These are phyloP conservation scores for Mycena belliarum DNA, from an alignment of 768 basidiomycete genomes.

Conservation along the genomic window DNA sequence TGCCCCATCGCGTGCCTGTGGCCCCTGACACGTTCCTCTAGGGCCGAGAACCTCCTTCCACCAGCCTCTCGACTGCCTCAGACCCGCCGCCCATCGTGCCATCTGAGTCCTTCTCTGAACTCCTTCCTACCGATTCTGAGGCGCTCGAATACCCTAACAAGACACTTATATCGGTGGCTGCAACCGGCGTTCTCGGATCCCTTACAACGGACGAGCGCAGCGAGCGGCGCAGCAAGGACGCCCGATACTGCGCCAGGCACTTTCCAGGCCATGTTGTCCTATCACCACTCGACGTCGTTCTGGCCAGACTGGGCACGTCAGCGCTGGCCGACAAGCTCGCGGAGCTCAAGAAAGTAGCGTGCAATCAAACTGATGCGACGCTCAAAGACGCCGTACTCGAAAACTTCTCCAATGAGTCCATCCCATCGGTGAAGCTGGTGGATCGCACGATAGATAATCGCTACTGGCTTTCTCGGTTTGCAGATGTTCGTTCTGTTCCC, in stretches of 20 bases:
- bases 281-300: slow-evolving; percentile 1
- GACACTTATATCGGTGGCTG: slow-evolving; percentile 2
- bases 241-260: slow-evolving; percentile 1
- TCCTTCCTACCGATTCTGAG: slow-evolving; percentile 9
- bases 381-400: not conserved
- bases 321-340: slow-evolving; percentile 5
- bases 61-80: slow-evolving; percentile 3
- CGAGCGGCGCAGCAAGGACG: not conserved
- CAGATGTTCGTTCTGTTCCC: slow-evolving; percentile 12
- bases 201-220: not conserved
- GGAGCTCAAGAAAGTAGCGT: slow-evolving; percentile 2
- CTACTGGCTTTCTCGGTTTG: slow-evolving; percentile 12
- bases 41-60: slow-evolving; percentile 7
- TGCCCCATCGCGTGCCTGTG: not conserved
- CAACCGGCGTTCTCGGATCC: slow-evolving; percentile 3
- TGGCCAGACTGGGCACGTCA: slow-evolving; percentile 3
- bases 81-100: slow-evolving; percentile 4
- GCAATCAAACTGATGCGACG: not conserved
- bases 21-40: slow-evolving; percentile 1
- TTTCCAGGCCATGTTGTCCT: not conserved
- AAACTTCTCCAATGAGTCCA: not conserved
- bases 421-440: not conserved
- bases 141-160: slow-evolving; percentile 4
- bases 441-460: slow-evolving; percentile 1
- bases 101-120: not conserved